These are phyloP conservation scores for Emergomyces orientalis DNA, from an alignment of 2,329 filamentous ascomycete species.

Conservation along the genomic window DNA sequence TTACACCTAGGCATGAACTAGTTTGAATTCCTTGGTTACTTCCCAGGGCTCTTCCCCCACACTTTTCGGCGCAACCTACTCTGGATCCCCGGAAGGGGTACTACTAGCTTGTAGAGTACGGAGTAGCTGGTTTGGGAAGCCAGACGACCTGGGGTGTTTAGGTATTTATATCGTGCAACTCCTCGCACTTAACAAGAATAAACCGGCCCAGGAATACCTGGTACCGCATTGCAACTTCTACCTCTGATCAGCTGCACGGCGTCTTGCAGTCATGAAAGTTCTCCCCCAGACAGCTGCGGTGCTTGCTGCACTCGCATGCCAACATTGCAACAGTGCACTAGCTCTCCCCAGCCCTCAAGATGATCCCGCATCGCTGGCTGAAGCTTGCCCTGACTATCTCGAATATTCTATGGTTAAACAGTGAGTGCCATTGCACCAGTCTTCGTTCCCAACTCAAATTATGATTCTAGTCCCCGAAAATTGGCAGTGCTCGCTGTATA, in stretches of 20 bases:
- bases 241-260: neutral
- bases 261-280: neutral
- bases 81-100: too few relatives aligned
- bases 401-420: constrained; percentile 21
- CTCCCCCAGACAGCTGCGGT: neutral
- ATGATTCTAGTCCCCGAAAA: neutral
- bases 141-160: too few relatives aligned
- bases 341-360: neutral
- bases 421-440: constrained; percentile 8
- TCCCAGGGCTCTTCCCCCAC: too few relatives aligned
- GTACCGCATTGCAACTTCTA: neutral
- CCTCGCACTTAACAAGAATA: neutral
- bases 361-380: constrained; percentile 12
- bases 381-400: constrained; percentile 23
- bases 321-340: neutral
- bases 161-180: neutral
- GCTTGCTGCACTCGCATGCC: neutral
- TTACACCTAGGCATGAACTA: too few relatives aligned
- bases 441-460: constrained; percentile 19
- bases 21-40: too few relatives aligned
- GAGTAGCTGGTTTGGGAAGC: too few relatives aligned
- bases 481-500: too few relatives aligned
- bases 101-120: too few relatives aligned
- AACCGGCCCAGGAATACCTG: neutral
- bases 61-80: too few relatives aligned